These are phyloP conservation scores for Colletotrichum zoysiae DNA, from an alignment of 2,329 filamentous ascomycete genomes.

Conservation along the genomic window DNA sequence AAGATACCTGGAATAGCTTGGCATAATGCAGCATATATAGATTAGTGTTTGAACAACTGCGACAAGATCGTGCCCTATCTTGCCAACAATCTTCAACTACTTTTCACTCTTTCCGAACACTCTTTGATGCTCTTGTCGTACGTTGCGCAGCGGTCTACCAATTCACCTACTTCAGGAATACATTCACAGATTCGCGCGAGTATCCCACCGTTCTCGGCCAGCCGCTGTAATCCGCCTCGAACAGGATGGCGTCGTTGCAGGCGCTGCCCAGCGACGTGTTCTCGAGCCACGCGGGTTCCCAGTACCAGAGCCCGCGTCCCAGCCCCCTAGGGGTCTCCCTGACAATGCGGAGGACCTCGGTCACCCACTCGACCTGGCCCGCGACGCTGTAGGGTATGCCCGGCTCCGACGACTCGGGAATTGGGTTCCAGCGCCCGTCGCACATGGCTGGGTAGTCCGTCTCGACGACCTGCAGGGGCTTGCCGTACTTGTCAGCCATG, in stretches of 20 bases:
- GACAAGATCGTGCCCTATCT: neutral
- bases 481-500: conserved; percentile 35
- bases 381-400: conserved; percentile 36
- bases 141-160: neutral
- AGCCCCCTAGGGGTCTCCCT: conserved; percentile 28
- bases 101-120: neutral
- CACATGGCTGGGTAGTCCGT: conserved; percentile 39
- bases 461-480: conserved; percentile 37
- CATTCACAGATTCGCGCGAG: conserved; percentile 30
- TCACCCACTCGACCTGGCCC: conserved; percentile 31
- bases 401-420: conserved; percentile 33
- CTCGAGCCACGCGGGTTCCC: conserved; percentile 33
- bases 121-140: too few relatives aligned
- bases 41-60: too few relatives aligned
- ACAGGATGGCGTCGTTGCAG: conserved; percentile 35
- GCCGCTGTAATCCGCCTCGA: conserved; percentile 36
- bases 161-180: conserved; percentile 11
- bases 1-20: neutral
- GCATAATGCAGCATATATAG: neutral
- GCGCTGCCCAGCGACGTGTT: conserved; percentile 37
- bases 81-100: neutral
- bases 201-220: conserved; percentile 35
- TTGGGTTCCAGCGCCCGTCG: conserved; percentile 36
- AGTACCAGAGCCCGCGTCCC: conserved; percentile 34
- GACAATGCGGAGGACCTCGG: conserved; percentile 26